Conservation (phyloP, 2,329 filamentous ascomycete genomes). For the Didymellaceae sp. region DNA sequence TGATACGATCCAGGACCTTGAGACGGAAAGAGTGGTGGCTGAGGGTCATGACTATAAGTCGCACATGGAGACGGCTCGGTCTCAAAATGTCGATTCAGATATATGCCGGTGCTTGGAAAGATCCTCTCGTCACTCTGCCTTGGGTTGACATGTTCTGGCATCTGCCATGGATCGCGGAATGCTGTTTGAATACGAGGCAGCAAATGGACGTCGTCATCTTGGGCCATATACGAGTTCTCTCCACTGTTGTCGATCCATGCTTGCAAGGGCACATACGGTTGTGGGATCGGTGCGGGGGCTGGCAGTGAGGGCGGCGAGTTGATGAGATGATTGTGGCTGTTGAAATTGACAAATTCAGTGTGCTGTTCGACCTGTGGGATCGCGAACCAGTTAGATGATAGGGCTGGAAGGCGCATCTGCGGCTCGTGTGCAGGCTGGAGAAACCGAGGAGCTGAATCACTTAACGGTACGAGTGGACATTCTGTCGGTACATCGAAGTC, state of each 20-base stretch:
- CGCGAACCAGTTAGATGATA: conserved; percentile 22
- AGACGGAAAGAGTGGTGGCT: not conserved
- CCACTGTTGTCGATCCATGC: not conserved
- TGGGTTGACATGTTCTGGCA: not conserved
- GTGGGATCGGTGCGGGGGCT: not conserved
- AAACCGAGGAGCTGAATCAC: conserved; percentile 23
- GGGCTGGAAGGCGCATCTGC: conserved; percentile 27
- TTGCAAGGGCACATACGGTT: too few relatives aligned
- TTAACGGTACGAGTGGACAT: not conserved
- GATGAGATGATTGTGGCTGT: not conserved
- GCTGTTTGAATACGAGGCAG: not conserved
- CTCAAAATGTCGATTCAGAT: not conserved
- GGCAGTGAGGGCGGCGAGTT: not conserved
- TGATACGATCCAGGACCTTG: not conserved
- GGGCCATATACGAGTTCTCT: not conserved
- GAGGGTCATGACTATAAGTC: not conserved
- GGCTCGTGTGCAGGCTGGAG: conserved; percentile 37
- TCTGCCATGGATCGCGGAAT: conserved; percentile 9
- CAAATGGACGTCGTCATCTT: not conserved
- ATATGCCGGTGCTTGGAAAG: not conserved
- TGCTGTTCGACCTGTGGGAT: conserved; percentile 1
- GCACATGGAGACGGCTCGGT: not conserved
- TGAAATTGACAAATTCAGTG: not conserved
- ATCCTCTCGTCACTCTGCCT: not conserved
- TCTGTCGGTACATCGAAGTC: conserved; percentile 25